Evolutionary conservation across 164 flowering plant genomes (phyloP).

Genomic region (Chimonanthus praecox): DNA sequence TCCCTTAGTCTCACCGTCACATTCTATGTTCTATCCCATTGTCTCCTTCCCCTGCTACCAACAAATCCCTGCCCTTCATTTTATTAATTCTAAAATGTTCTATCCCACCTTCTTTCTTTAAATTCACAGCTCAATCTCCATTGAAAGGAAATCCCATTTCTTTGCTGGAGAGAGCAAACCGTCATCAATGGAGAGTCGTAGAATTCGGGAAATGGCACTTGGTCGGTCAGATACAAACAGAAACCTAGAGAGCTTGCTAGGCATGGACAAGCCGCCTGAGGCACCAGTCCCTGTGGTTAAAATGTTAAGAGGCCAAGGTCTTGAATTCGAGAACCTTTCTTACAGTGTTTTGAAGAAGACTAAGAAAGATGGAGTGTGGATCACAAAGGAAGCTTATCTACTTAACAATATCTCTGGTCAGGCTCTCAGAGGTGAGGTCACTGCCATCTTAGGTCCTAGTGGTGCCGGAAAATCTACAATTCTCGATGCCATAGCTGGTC

Average conservation of each 20-base stretch:
- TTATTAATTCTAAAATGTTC: neutral
- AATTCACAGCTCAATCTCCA: constrained; percentile 4
- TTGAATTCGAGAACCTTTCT: constrained; percentile 59
- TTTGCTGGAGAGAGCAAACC: neutral
- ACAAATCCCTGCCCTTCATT: neutral
- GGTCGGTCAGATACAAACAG: constrained; percentile 23
- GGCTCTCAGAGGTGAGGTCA: constrained; percentile 63
- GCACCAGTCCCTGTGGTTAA: constrained; percentile 6
- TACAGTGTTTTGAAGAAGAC: constrained; percentile 64
- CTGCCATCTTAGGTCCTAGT: constrained; percentile 83
- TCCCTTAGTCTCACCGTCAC: constrained; percentile 19
- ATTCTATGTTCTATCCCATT: constrained; percentile 5
- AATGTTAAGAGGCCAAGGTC: constrained; percentile 48
- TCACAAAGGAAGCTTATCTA: constrained; percentile 65
- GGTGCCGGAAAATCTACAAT: constrained; percentile 84
- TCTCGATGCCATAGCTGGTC: constrained; percentile 76
- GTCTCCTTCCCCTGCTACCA: constrained; percentile 7
- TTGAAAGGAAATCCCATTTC: neutral
- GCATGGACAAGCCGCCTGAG: constrained; percentile 37
- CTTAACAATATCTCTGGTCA: constrained; percentile 74
- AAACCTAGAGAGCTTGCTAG: constrained; percentile 54
- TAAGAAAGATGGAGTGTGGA: constrained; percentile 71
- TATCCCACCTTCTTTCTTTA: neutral
- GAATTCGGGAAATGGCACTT: neutral
- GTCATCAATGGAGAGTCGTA: neutral